Base-by-base conservation (phyloP, 2,329 filamentous ascomycete genomes). In the Onygenales sp. region DNA sequence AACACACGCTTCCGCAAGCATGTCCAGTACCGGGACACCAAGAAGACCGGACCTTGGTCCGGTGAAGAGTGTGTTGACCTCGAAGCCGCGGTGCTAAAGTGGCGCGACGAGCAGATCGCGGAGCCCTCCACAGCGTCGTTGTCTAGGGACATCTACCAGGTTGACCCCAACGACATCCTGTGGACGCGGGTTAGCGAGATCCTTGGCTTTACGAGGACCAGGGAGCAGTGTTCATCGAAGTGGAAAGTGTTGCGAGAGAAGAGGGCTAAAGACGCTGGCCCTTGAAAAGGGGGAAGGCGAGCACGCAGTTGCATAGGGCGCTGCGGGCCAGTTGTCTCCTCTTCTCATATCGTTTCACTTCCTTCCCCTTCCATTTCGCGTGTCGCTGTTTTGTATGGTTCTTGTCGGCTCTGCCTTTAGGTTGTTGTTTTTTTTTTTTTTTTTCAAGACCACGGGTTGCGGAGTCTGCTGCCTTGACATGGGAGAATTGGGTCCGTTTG, bases 1-100 rank as follows among this genome's bases (percentile, higher is more conserved):
- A 65, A 66, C 4, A 71, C 73, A 55, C 60, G 71, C 37, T 74
- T 71, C 70, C 69, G 70, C 51, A 72, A 74, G 52, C 65, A 63
- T 42, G 63, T 74, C 4, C 62, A 70, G 53, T 65, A 71, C 54
- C 65, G 67, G 3, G 55, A 49, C 6, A 70, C 64, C 6, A 67
- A 67, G 63, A 65, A 63, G 5, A 54, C 49, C 13, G 72, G 72
- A 1, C 50, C 62, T 13, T 74, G 72, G 72, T 63, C 60, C 2
- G 60, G 59, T n/a, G 59, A 65, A 2, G 72, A 74, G 54, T 49
- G 63, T 4, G 47, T 42, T 4, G 49, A 52, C 7, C 61, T 74
- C n/a, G 55, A 64, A 14, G 49, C 63, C 4, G 60, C 59, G 0
- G 39, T 73, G 27, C 58, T 62, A 39, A 53, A 57, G 5, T 55